Evolutionary conservation across 1,139 yeast species (phyloP).

Genomic region (Candida sp.): DNA sequence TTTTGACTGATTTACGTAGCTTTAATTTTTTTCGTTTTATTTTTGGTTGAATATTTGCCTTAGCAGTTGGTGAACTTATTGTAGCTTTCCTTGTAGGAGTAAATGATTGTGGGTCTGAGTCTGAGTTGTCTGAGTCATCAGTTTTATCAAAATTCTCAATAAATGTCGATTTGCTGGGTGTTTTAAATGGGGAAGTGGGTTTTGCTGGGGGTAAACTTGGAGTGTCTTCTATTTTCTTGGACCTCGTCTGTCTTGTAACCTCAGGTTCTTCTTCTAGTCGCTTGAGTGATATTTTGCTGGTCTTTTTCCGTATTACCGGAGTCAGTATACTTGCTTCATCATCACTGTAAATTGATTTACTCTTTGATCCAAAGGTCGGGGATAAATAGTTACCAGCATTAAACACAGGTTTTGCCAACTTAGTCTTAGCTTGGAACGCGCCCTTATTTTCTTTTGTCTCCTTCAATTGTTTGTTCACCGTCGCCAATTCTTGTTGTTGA

Average conservation of each 20-base stretch:
- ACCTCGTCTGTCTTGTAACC: not conserved
- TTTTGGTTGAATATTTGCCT: constrained; percentile 5
- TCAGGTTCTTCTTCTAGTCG: not conserved
- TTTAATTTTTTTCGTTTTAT: constrained; percentile 12
- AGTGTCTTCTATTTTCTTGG: not conserved
- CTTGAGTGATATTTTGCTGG: not conserved
- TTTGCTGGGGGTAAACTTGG: not conserved
- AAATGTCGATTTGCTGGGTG: constrained; percentile 20
- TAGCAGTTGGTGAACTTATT: not conserved
- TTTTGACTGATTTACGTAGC: constrained; percentile 7
- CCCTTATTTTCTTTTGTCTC: not conserved
- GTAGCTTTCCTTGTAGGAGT: constrained; percentile 16
- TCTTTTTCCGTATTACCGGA: not conserved
- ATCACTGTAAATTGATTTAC: not conserved
- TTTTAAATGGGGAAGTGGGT: constrained; percentile 5
- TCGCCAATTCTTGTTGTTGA: constrained; percentile 5
- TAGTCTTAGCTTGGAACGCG: constrained; percentile 2
- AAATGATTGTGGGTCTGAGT: constrained; percentile 23
- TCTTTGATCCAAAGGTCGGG: constrained; percentile 1
- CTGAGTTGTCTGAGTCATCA: constrained; percentile 14
- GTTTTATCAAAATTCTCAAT: constrained; percentile 24
- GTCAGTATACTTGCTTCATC: not conserved
- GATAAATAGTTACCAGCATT: constrained; percentile 1
- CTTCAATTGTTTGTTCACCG: constrained; percentile 13
- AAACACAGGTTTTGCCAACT: not conserved